Conservation (phyloP, 345 rosid species). For the Citrus sp. region DNA sequence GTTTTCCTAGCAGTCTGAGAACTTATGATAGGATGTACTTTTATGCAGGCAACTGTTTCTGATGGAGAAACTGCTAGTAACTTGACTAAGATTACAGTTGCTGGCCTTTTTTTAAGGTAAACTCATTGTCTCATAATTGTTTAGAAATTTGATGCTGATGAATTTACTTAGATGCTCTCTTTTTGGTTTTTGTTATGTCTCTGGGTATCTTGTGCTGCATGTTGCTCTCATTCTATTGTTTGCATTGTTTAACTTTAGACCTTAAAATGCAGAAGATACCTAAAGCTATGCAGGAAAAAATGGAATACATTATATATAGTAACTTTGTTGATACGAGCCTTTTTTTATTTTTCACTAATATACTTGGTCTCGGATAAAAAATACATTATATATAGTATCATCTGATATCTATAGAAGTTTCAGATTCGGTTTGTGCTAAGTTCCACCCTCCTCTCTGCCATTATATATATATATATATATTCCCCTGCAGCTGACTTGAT, state of each 20-base stretch:
- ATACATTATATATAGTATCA: background rate
- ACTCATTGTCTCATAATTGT: background rate
- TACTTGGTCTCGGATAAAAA: too few relatives aligned
- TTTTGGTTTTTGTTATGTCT: background rate
- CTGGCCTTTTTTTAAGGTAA: slow-evolving; percentile 91
- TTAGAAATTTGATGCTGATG: background rate
- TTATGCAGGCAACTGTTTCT: slow-evolving; percentile 84
- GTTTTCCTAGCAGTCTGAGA: background rate
- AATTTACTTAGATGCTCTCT: background rate
- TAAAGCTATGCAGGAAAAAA: background rate
- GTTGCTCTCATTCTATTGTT: background rate
- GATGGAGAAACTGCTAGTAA: slow-evolving; percentile 75
- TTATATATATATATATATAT: too few relatives aligned
- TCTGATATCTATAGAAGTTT: background rate
- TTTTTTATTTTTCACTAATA: too few relatives aligned
- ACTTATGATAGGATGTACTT: slow-evolving; percentile 19
- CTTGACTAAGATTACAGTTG: slow-evolving; percentile 70
- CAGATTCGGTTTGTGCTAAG: background rate
- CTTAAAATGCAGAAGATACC: background rate
- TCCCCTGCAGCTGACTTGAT: background rate
- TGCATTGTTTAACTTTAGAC: background rate
- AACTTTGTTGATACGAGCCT: too few relatives aligned
- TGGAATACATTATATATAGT: too few relatives aligned
- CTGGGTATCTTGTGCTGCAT: background rate
- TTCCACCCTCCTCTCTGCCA: background rate